These are phyloP conservation scores for Galeopsis tetrahit DNA, from an alignment of 257 asterid species.

Conservation along the genomic window DNA sequence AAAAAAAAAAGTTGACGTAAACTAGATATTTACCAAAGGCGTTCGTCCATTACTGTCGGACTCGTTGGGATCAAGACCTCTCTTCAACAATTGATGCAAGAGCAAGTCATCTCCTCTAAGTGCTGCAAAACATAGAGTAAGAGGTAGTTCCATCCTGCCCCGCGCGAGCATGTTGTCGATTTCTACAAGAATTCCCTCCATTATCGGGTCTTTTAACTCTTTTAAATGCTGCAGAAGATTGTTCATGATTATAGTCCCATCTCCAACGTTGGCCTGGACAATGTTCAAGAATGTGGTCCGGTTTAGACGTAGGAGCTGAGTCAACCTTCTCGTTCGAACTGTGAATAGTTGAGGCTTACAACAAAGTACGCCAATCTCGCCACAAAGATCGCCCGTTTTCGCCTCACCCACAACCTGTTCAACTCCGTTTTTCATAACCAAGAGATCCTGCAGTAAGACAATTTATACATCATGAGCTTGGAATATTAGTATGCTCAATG, in stretches of 20 bases:
- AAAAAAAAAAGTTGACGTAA: no score
- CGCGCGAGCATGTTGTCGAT: slow-evolving; percentile 90
- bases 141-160: slow-evolving; percentile 93
- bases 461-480: slow-evolving; percentile 15
- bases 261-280: slow-evolving; percentile 87
- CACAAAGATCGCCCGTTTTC: slow-evolving; percentile 77
- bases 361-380: slow-evolving; percentile 93
- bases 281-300: slow-evolving; percentile 79
- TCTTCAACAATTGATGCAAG: slow-evolving; percentile 79
- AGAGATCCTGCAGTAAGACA: slow-evolving; percentile 47
- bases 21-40: slow-evolving; percentile 39
- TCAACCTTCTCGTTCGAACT: slow-evolving; percentile 75
- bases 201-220: slow-evolving; percentile 74
- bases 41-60: slow-evolving; percentile 75
- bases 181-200: slow-evolving; percentile 84
- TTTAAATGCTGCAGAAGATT: slow-evolving; percentile 94
- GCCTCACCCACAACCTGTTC: slow-evolving; percentile 89
- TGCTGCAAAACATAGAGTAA: slow-evolving; percentile 87
- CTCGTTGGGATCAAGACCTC: slow-evolving; percentile 93
- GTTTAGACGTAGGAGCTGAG: slow-evolving; percentile 78
- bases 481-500: background rate
- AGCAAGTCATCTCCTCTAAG: slow-evolving; percentile 87
- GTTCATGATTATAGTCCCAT: slow-evolving; percentile 83
- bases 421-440: slow-evolving; percentile 50
- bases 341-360: slow-evolving; percentile 90